These are phyloP conservation scores for Cryptosporidium ryanae DNA, from an alignment of 169 alveolate species.

Conservation along the genomic window DNA sequence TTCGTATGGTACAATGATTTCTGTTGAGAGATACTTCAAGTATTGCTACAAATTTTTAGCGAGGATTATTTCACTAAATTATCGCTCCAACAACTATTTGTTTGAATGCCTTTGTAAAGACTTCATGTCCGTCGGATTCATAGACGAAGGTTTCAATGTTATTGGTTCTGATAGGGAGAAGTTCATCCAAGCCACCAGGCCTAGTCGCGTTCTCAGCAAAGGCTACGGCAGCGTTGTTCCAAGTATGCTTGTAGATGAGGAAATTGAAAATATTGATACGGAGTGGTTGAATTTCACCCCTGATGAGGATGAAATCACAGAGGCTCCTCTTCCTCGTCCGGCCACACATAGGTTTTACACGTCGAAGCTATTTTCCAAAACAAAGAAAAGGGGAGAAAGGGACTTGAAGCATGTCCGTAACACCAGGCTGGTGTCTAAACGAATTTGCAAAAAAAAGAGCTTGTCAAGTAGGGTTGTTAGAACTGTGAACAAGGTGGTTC, in stretches of 20 bases:
- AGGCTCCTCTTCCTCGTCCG: not conserved
- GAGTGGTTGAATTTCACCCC: not conserved
- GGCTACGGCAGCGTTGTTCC: conserved; percentile 2
- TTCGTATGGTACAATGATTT: conserved; percentile 8
- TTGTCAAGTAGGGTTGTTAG: too few species aligned
- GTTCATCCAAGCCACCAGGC: not conserved
- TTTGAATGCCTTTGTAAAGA: conserved; percentile 41
- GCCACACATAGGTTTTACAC: not conserved
- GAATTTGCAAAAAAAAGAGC: too few species aligned
- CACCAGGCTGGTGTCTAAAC: too few species aligned
- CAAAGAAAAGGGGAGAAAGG: not conserved
- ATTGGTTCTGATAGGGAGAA: not conserved
- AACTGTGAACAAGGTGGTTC: too few species aligned
- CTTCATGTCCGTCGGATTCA: conserved; percentile 44
- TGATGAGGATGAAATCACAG: not conserved
- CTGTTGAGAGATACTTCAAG: not conserved
- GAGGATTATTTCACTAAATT: too few species aligned
- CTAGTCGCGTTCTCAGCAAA: not conserved
- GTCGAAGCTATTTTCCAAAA: not conserved
- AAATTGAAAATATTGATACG: not conserved
- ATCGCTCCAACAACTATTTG: not conserved
- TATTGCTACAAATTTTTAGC: not conserved
- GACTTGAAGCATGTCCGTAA: not conserved
- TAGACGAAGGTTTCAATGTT: conserved; percentile 11
- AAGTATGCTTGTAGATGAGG: not conserved